phyloP scores from a whole-genome alignment of 352 stramenopile genomes.

The Phytophthora citrophthora region DNA sequence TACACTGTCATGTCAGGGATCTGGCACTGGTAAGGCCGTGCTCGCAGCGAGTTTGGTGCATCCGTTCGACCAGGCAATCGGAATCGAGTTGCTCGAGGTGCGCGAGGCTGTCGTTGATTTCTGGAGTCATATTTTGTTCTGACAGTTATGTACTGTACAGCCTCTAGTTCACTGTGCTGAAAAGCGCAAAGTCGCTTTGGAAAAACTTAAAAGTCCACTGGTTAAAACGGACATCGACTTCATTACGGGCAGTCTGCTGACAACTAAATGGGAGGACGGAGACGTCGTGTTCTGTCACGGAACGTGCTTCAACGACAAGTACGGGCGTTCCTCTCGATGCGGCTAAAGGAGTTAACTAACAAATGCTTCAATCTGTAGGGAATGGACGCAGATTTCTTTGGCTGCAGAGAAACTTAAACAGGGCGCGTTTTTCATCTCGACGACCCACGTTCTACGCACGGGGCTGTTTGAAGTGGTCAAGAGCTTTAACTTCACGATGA shows the following conservation, averaged over 20 bases:
- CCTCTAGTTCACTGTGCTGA: slow-evolving; percentile 79
- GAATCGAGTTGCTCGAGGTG: slow-evolving; percentile 82
- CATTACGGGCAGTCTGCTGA: slow-evolving; percentile 67
- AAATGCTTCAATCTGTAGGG: slow-evolving; percentile 37
- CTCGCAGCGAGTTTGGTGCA: slow-evolving; percentile 79
- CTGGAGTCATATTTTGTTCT: background rate
- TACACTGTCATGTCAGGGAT: slow-evolving; percentile 47
- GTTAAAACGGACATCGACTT: slow-evolving; percentile 78
- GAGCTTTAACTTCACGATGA: slow-evolving; percentile 78
- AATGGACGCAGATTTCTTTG: slow-evolving; percentile 83
- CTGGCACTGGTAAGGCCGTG: slow-evolving; percentile 83
- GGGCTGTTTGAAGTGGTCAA: slow-evolving; percentile 87
- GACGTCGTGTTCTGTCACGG: slow-evolving; percentile 87
- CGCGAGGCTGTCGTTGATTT: background rate
- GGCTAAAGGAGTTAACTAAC: background rate
- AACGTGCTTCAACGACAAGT: slow-evolving; percentile 87
- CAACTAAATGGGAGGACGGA: slow-evolving; percentile 71
- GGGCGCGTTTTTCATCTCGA: slow-evolving; percentile 85
- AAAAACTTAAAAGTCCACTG: slow-evolving; percentile 45
- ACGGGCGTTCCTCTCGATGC: slow-evolving; percentile 14
- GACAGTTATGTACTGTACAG: slow-evolving; percentile 24
- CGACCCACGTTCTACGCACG: slow-evolving; percentile 77
- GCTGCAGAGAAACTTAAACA: slow-evolving; percentile 85
- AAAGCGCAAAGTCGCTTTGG: slow-evolving; percentile 67
- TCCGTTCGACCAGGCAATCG: slow-evolving; percentile 84